Conservation (phyloP, 768 basidiomycete genomes). For the Solioccasus polychromus region DNA sequence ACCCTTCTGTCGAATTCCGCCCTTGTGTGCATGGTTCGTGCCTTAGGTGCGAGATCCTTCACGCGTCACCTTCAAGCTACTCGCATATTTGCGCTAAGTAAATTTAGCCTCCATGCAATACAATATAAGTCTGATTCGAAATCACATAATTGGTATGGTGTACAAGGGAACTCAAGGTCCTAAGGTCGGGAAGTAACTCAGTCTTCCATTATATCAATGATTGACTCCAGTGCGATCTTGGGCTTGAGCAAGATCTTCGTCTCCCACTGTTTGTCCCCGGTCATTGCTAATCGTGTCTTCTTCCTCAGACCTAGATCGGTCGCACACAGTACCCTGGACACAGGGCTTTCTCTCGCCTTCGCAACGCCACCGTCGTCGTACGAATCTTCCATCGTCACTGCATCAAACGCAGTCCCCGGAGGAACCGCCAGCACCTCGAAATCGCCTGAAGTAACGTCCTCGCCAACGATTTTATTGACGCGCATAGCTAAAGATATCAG, state of each 20-base stretch:
- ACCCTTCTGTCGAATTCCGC: too few species aligned
- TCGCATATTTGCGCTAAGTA: too few species aligned
- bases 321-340: constrained; percentile 31
- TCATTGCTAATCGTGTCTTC: constrained; percentile 22
- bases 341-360: not conserved
- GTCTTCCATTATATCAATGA: constrained; percentile 34
- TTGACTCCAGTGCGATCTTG: constrained; percentile 38
- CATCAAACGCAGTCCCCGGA: constrained; percentile 26
- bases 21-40: too few species aligned
- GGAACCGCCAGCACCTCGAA: constrained; percentile 28
- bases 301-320: constrained; percentile 38
- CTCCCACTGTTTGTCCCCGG: constrained; percentile 30
- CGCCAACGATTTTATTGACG: constrained; percentile 40
- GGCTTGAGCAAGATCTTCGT: constrained; percentile 35
- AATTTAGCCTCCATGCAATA: too few species aligned
- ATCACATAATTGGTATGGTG: too few species aligned
- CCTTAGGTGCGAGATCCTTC: too few species aligned
- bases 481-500: constrained; percentile 46
- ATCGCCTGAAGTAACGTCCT: constrained; percentile 32
- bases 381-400: constrained; percentile 29
- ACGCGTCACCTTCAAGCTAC: too few species aligned
- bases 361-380: constrained; percentile 27
- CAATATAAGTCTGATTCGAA: too few species aligned
- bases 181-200: too few species aligned
- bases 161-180: too few species aligned